Base-by-base conservation (phyloP, 805 yeast genomes). In the Jamesozyma lodderae region DNA sequence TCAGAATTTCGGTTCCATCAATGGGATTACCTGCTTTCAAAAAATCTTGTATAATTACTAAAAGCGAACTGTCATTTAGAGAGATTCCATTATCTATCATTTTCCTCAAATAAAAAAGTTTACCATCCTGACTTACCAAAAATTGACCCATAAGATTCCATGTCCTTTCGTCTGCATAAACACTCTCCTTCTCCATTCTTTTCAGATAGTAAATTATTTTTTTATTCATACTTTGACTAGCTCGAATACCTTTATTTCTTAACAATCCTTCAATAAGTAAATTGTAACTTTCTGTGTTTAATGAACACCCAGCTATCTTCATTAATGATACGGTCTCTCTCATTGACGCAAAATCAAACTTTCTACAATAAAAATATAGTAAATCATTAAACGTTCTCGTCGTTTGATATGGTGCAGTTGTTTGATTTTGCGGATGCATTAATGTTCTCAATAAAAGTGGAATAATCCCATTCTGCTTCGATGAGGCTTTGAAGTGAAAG, bases 241-340 rank as follows among this genome's bases (percentile, higher is more conserved):
- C 54, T 21, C 60, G 51, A 3, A 57, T 48, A 7, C 52, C 49
- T 14, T 58, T 54, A 22, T 54, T 51, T 6, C 49, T 50, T 3
- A 57, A 23, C 7, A 67, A 33, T 16, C 54, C 57, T 11, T 53
- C 45, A 8, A 69, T 33, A 51, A 69, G 46, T 11, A 63, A 43
- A 44, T 69, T 69, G 38, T 60, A 66, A 1, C 71, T 68, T 2
- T 51, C 54, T 3, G 66, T 54, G 41, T 64, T 61, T 14, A 68
- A 68, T 7, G 31, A 24, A 11, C 58, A 36, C 1, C 53, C 48
- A 40, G 59, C 64, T 2, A 53, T 36, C 28, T 53, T 57, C 70
- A 72, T 66, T 44, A 68, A 69, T 1, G 57, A 53, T 27, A 68
- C 52, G 3, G 66, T 47, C 35, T 64, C 67, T 31, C 66, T 55